Percentiles rank a stretch among this genome's conserved stretches.
These are phyloP conservation scores for Penicillium sclerotiorum DNA, from an alignment of 2,329 filamentous ascomycete species.

Conservation along the genomic window DNA sequence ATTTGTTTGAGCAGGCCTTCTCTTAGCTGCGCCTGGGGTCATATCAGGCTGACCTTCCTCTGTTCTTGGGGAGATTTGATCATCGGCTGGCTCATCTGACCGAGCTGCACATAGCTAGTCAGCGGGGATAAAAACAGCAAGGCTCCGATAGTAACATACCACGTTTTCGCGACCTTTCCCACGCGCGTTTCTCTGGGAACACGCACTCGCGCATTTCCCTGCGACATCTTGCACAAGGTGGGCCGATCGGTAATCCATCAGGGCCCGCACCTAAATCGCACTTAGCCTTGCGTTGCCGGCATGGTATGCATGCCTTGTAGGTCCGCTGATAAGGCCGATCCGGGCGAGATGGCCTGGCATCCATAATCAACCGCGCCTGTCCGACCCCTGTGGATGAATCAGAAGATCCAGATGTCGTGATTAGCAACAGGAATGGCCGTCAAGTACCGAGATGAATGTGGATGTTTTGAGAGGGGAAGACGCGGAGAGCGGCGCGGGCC, in stretches of 20 bases:
- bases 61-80: slow-evolving; percentile 7
- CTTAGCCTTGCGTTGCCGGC: slow-evolving; percentile 56
- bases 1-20: slow-evolving; percentile 5
- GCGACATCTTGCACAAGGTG: slow-evolving; percentile 53
- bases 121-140: slow-evolving; percentile 2
- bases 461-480: slow-evolving; percentile 6
- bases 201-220: slow-evolving; percentile 55
- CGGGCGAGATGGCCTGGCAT: slow-evolving; percentile 29
- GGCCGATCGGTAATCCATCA: slow-evolving; percentile 41
- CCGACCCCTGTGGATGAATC: slow-evolving; percentile 15
- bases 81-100: slow-evolving; percentile 16
- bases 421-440: neutral
- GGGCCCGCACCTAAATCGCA: slow-evolving; percentile 50
- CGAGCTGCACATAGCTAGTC: slow-evolving; percentile 16
- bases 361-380: slow-evolving; percentile 23
- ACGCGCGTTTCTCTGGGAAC: slow-evolving; percentile 48
- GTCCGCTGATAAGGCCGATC: slow-evolving; percentile 52
- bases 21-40: slow-evolving; percentile 8
- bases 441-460: neutral
- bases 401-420: neutral
- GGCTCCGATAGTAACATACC: slow-evolving; percentile 23
- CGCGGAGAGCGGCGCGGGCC: neutral
- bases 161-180: slow-evolving; percentile 42
- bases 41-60: slow-evolving; percentile 8
- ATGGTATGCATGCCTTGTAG: slow-evolving; percentile 59